Evolutionary conservation across 164 flowering plant genomes (phyloP).

Genomic region (Chimonanthus salicifolius): DNA sequence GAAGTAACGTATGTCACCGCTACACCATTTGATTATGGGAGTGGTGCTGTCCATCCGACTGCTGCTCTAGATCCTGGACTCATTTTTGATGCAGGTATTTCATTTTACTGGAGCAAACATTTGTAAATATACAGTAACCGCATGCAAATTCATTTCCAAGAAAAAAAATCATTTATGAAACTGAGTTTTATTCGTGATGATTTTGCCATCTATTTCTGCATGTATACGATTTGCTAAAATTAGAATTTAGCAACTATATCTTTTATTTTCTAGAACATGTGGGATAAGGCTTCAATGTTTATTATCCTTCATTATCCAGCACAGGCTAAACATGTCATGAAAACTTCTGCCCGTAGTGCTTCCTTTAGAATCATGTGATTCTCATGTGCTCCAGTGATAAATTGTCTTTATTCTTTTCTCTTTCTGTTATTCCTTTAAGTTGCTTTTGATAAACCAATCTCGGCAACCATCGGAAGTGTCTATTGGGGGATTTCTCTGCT

Average conservation of each 20-base stretch:
- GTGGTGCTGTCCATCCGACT: constrained; percentile 90
- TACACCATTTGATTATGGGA: constrained; percentile 94
- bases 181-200: neutral
- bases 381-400: too few relatives aligned
- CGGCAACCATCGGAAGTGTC: neutral
- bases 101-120: neutral
- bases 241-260: neutral
- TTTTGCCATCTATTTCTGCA: neutral
- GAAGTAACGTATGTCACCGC: constrained; percentile 55
- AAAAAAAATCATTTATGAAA: too few relatives aligned
- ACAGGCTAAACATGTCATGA: too few relatives aligned
- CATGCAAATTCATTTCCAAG: neutral
- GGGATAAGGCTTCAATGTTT: too few relatives aligned
- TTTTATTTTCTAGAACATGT: too few relatives aligned
- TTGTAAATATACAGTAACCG: neutral
- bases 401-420: too few relatives aligned
- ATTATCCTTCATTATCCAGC: too few relatives aligned
- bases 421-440: too few relatives aligned
- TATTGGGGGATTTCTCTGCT: neutral
- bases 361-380: too few relatives aligned
- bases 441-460: neutral
- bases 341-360: too few relatives aligned
- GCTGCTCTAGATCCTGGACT: constrained; percentile 97
- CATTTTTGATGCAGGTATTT: constrained; percentile 86
- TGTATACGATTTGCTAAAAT: neutral